A percentile compares a stretch with the other conserved stretches of the same genome.
phyloP scores from a whole-genome alignment of 2,329 filamentous ascomycete genomes.

The Fusarium acutatum region DNA sequence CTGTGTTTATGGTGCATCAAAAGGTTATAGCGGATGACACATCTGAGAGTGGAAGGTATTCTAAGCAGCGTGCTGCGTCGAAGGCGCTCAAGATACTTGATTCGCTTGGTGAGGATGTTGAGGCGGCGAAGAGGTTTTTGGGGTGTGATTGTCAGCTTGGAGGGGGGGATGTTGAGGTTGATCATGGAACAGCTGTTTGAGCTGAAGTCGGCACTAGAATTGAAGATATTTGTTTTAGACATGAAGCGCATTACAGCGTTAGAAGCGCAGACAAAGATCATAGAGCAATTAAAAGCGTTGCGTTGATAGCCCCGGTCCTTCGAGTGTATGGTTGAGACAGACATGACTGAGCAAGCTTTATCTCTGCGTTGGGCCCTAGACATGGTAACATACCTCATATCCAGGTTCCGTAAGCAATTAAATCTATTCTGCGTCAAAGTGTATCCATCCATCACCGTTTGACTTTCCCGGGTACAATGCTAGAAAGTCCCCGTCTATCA shows the following conservation, averaged over 20 bases:
- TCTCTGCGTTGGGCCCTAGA: not conserved
- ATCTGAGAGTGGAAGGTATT: slow-evolving; percentile 74
- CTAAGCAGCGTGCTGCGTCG: slow-evolving; percentile 73
- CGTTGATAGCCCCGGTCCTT: not conserved
- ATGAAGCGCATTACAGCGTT: not conserved
- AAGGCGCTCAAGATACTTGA: slow-evolving; percentile 61
- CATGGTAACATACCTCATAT: too few relatives aligned
- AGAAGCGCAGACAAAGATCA: not conserved
- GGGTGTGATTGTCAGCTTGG: slow-evolving; percentile 67
- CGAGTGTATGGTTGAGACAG: not conserved
- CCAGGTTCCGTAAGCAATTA: fast-evolving
- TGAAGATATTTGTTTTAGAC: not conserved
- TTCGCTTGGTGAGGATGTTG: slow-evolving; percentile 54
- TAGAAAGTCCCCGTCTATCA: slow-evolving; percentile 34
- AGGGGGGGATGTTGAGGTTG: not conserved
- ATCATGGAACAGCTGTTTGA: slow-evolving; percentile 30
- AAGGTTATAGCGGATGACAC: slow-evolving; percentile 69
- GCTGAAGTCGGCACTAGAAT: not conserved
- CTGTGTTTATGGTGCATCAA: slow-evolving; percentile 80
- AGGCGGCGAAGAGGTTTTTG: slow-evolving; percentile 65
- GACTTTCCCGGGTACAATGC: not conserved
- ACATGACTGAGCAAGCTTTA: too few relatives aligned
- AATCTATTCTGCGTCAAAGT: fast-evolving
- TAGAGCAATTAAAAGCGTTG: not conserved
- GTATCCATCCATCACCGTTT: fast-evolving